phyloP scores from a whole-genome alignment of 768 basidiomycete species.

The Mycena floridula region DNA sequence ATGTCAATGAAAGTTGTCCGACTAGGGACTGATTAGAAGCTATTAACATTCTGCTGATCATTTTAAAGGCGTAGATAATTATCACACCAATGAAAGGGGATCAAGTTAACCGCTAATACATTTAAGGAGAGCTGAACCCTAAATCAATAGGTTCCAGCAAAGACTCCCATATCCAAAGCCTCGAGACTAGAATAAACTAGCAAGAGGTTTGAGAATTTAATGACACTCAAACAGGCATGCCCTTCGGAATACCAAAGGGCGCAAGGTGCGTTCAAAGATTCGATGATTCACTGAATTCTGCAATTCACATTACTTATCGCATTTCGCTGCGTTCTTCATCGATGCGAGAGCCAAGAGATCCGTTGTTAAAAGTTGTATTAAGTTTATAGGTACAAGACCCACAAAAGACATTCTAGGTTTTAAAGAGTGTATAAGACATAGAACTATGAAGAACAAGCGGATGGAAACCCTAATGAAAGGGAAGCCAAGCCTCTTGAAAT shows the following conservation, averaged over 20 bases:
- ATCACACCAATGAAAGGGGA: conserved; percentile 38
- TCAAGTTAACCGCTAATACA: conserved; percentile 33
- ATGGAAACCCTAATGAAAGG: conserved; percentile 5
- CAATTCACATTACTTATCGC: conserved; percentile 82
- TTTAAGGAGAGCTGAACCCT: conserved; percentile 36
- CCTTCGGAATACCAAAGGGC: conserved; percentile 68
- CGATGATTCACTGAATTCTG: conserved; percentile 79
- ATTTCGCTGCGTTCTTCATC: conserved; percentile 79
- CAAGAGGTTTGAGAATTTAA: conserved; percentile 42
- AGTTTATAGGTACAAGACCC: conserved; percentile 20
- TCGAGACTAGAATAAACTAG: conserved; percentile 19
- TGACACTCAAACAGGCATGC: conserved; percentile 78
- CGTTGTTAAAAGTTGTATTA: conserved; percentile 46
- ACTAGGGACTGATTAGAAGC: conserved; percentile 19
- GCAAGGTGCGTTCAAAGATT: conserved; percentile 82
- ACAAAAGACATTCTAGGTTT: conserved; percentile 22
- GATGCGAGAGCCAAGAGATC: conserved; percentile 77
- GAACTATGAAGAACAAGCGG: conserved; percentile 8
- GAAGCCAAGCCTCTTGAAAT: too few relatives aligned
- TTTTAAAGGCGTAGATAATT: conserved; percentile 38
- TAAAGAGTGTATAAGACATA: conserved; percentile 20
- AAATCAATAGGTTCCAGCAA: conserved; percentile 31
- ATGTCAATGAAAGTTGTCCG: conserved; percentile 6
- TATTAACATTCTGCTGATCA: conserved; percentile 9
- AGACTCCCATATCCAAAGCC: conserved; percentile 36